Evolutionary conservation across 495 filamentous ascomycete species (phyloP), one percentile per base, ranked within the genome.

Genomic region (Neurospora africana): DNA sequence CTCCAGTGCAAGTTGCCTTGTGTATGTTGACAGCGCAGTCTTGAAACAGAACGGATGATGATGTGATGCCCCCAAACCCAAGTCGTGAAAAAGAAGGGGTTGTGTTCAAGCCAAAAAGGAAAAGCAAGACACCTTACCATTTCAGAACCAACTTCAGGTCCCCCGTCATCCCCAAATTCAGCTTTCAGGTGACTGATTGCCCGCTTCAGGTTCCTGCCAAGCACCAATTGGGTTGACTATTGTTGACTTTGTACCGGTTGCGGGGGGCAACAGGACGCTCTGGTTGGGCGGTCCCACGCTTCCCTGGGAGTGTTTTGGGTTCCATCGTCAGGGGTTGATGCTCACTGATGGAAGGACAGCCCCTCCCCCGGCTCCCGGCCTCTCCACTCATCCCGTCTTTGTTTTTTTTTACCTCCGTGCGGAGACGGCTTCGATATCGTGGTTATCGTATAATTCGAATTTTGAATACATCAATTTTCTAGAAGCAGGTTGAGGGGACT

Each of bases 221-320:
- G 37, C 27, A 70, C 69, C 27, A 44, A 70, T 44, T 33, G 69
- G 36, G 19, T 33, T 15, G 19, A 3, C 37, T 11, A 43, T 37
- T 72, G 58, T 73, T 73, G 71, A 61, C 41, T 68, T 21, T 36
- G 68, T 3, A 65, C 30, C 35, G 23, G 53, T 73, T 73, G 72
- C 68, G 72, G 53, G 41, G 69, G 72, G 71, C 72, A 73, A 73
- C 72, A 23, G 13, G 39, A 33, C 19, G 15, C 37, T 68, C 27
- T 69, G 39, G 53, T 65, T 65, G 53, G 27, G 53, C 23, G 23
- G 53, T 13, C 53, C 53, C 53, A 61, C 53, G 23, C 53, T 65
- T 65, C 47, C 47, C 10, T 58, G 47, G 5, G 11, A 58, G 21
- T 58, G 47, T 58, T 53, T 58, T 58, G 47, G 47, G 47, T 58